Evolutionary conservation across 805 yeast species (phyloP).

Genomic region (Candida loeiensis): DNA sequence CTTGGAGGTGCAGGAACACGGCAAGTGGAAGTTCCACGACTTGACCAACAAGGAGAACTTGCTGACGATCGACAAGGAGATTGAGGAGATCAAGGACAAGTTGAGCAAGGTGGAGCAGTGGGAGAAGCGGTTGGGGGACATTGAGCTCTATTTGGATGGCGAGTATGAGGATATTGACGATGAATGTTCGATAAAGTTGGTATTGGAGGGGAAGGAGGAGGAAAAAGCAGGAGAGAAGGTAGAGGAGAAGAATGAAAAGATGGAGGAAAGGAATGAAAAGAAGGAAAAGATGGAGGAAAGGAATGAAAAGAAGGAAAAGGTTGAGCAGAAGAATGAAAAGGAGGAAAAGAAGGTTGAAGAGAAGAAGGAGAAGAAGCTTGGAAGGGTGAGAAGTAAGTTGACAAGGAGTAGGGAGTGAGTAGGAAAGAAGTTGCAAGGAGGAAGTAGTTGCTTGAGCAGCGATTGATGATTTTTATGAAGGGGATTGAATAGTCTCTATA

Average conservation of each 20-base stretch:
- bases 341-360: neutral
- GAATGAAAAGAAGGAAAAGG: neutral
- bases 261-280: neutral
- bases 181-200: conserved; percentile 9
- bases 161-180: conserved; percentile 19
- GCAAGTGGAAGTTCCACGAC: conserved; percentile 49
- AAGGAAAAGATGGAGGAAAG: neutral
- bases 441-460: no score
- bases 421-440: no score
- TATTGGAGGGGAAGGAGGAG: neutral
- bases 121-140: conserved; percentile 56
- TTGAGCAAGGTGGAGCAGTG: conserved; percentile 56
- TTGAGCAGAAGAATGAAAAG: neutral
- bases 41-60: conserved; percentile 64
- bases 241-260: neutral
- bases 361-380: no score
- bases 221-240: neutral
- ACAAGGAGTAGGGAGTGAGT: neutral
- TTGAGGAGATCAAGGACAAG: conserved; percentile 59
- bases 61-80: conserved; percentile 70
- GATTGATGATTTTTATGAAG: no score
- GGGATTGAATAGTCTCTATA: no score
- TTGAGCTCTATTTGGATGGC: conserved; percentile 52
- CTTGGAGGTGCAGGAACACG: conserved; percentile 57
- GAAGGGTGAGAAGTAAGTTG: neutral